Evolutionary conservation across 1,284 basidiomycete species (phyloP).

Genomic region (Ustilago hordei): DNA sequence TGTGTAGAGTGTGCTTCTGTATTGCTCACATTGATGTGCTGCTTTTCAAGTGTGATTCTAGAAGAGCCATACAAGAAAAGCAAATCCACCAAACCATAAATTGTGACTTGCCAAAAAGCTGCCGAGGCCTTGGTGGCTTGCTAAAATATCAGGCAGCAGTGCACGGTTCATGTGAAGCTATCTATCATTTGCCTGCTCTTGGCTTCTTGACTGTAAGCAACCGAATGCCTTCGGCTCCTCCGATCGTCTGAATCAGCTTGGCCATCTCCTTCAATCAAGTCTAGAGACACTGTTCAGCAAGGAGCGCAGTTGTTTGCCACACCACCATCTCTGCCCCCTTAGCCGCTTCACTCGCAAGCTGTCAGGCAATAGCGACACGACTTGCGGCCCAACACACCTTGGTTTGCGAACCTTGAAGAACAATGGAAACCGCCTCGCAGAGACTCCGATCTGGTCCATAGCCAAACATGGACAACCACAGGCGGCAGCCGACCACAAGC

Average conservation of each 20-base stretch:
- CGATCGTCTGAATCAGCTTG: not conserved
- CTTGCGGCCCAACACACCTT: not conserved
- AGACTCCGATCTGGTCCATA: constrained; percentile 6
- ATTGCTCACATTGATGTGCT: not conserved
- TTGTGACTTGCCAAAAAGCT: not conserved
- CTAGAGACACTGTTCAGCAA: no score
- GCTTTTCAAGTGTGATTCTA: not conserved
- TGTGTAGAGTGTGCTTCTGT: not conserved
- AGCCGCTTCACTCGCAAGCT: not conserved
- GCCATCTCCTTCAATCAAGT: no score
- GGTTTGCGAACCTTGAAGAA: not conserved
- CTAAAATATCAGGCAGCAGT: not conserved
- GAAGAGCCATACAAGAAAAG: not conserved
- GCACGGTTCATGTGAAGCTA: not conserved
- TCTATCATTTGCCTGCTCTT: not conserved
- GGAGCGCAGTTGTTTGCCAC: no score
- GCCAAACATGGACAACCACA: constrained; percentile 6
- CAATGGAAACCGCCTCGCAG: not conserved
- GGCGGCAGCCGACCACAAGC: not conserved
- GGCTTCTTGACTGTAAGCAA: not conserved
- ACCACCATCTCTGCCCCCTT: no score
- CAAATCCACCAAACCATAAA: not conserved
- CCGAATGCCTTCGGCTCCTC: not conserved
- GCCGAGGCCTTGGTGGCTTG: not conserved
- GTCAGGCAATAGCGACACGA: no score